Conservation (phyloP, 306 rosid genomes). For the Clitoria ternatea region DNA sequence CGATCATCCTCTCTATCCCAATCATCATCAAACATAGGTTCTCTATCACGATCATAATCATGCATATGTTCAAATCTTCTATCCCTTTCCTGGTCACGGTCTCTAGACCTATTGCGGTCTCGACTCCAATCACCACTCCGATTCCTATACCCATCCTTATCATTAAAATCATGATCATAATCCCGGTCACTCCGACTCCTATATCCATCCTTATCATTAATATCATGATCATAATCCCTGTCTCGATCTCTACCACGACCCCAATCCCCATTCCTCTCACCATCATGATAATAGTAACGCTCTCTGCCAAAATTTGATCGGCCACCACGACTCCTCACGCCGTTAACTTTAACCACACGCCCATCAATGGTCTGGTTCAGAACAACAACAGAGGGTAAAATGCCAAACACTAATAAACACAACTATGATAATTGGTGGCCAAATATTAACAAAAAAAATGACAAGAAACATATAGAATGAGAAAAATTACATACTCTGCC, state of each 20-base stretch:
- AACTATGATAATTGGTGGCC: neutral
- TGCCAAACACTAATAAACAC: conserved; percentile 10
- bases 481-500: conserved; percentile 66
- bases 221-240: conserved; percentile 49
- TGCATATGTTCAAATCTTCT: conserved; percentile 45
- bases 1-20: conserved; percentile 33
- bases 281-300: conserved; percentile 31
- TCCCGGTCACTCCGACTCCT: conserved; percentile 44
- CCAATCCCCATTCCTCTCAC: conserved; percentile 64
- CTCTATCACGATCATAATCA: conserved; percentile 43
- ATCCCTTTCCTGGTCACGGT: conserved; percentile 51
- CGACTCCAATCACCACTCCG: conserved; percentile 43
- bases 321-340: conserved; percentile 65
- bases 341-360: conserved; percentile 77
- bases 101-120: conserved; percentile 58
- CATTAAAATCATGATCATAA: conserved; percentile 49
- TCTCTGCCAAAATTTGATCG: conserved; percentile 67
- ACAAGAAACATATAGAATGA: neutral
- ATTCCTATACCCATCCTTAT: conserved; percentile 46
- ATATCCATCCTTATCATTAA: conserved; percentile 48
- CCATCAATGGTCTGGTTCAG: conserved; percentile 73
- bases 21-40: conserved; percentile 40
- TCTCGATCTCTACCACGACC: conserved; percentile 48
- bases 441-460: neutral
- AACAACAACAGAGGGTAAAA: conserved; percentile 30